Evolutionary conservation across 2,329 filamentous ascomycete genomes (phyloP).

Genomic region (Cercospora sp.): DNA sequence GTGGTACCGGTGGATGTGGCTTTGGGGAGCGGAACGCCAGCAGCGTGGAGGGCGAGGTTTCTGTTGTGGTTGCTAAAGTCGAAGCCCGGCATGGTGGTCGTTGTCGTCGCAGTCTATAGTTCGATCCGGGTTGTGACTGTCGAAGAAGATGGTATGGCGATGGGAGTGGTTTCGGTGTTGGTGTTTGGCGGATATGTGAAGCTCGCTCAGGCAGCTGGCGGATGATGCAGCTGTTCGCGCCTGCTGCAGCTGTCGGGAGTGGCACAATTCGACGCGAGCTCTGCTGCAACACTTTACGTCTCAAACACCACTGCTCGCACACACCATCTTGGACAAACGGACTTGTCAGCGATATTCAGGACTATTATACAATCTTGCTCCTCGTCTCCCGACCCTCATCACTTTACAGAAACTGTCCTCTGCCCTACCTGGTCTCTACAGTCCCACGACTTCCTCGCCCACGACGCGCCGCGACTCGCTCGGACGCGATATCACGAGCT

Average conservation of each 20-base stretch:
- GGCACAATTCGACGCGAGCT: conserved; percentile 15
- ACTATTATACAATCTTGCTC: not conserved
- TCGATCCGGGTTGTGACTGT: not conserved
- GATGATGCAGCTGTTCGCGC: conserved; percentile 23
- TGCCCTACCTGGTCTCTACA: not conserved
- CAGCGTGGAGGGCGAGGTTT: conserved; percentile 92
- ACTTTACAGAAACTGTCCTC: not conserved
- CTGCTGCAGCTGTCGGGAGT: conserved; percentile 8
- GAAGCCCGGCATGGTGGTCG: conserved; percentile 78
- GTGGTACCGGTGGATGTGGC: conserved; percentile 98
- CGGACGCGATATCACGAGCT: conserved; percentile 14
- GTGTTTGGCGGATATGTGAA: not conserved
- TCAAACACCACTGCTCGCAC: not conserved
- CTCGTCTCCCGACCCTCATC: not conserved
- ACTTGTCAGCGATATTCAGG: not conserved
- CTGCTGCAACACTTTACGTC: not conserved
- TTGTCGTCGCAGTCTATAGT: not conserved
- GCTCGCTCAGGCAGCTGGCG: conserved; percentile 18
- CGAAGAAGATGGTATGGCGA: conserved; percentile 16
- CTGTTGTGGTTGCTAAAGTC: conserved; percentile 99
- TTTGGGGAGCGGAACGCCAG: conserved; percentile 92
- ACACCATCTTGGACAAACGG: not conserved
- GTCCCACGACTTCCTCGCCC: conserved; percentile 10
- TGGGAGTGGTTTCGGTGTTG: conserved; percentile 3
- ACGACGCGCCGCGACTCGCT: conserved; percentile 10